A percentile compares a stretch with the other conserved stretches of the same genome.
These are phyloP conservation scores for Leucoagaricus sp. DNA, from an alignment of 1,284 basidiomycete genomes.

Conservation along the genomic window DNA sequence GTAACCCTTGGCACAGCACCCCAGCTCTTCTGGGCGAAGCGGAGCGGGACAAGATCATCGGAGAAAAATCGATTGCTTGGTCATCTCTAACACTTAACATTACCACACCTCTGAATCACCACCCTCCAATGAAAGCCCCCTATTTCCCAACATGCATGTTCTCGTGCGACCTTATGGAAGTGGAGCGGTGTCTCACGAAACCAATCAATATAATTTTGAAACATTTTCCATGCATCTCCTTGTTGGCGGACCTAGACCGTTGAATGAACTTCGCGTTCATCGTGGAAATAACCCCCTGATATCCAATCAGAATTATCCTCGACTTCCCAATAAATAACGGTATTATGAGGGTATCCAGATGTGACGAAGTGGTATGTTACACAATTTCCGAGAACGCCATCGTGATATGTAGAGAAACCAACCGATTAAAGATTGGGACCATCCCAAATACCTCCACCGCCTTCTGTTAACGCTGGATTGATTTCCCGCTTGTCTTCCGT, in stretches of 20 bases:
- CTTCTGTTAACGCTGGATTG: slow-evolving; percentile 51
- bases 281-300: slow-evolving; percentile 12
- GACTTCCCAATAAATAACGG: background rate
- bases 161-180: slow-evolving; percentile 12
- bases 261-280: slow-evolving; percentile 1
- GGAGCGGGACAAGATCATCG: slow-evolving; percentile 5
- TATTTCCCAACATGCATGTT: slow-evolving; percentile 11
- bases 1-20: too few species aligned
- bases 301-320: slow-evolving; percentile 2
- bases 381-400: slow-evolving; percentile 8
- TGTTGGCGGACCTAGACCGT: slow-evolving; percentile 11
- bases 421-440: slow-evolving; percentile 3
- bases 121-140: slow-evolving; percentile 5
- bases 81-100: background rate
- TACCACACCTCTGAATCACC: slow-evolving; percentile 3
- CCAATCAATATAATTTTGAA: slow-evolving; percentile 14
- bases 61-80: background rate
- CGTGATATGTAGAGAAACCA: background rate
- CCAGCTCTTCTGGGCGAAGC: background rate
- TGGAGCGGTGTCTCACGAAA: slow-evolving; percentile 16
- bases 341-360: slow-evolving; percentile 13
- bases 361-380: slow-evolving; percentile 9
- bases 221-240: slow-evolving; percentile 6
- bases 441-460: slow-evolving; percentile 16
- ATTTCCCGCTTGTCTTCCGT: slow-evolving; percentile 69